These are phyloP conservation scores for Lophiostoma macrostomum DNA, from an alignment of 495 filamentous ascomycete species.

Conservation along the genomic window DNA sequence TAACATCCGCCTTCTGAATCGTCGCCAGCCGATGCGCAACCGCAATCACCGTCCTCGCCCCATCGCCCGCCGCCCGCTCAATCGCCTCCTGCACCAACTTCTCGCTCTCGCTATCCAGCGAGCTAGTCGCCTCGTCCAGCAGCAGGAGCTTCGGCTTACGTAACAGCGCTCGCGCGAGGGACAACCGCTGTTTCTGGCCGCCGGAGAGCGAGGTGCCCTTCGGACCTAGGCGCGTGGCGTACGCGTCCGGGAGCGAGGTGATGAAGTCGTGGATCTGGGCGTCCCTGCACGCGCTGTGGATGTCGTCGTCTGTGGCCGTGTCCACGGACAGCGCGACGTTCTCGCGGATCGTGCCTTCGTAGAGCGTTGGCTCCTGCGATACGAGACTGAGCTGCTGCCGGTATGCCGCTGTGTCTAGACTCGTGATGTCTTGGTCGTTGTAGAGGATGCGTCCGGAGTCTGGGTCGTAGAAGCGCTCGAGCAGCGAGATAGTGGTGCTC, in stretches of 20 bases:
- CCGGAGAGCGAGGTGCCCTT: conserved; percentile 78
- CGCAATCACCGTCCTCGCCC: conserved; percentile 31
- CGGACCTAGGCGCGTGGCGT: conserved; percentile 70
- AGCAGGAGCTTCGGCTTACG: conserved; percentile 69
- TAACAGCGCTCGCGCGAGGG: conserved; percentile 70
- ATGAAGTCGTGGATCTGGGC: conserved; percentile 40
- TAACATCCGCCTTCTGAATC: conserved; percentile 72
- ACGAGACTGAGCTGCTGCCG: conserved; percentile 31
- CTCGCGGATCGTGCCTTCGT: conserved; percentile 37
- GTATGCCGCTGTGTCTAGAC: conserved; percentile 27
- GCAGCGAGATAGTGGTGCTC: conserved; percentile 72
- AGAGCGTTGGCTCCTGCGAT: conserved; percentile 38
- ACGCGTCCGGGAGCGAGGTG: conserved; percentile 57
- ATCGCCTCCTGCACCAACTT: conserved; percentile 79
- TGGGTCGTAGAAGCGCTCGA: conserved; percentile 73
- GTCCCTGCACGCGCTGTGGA: conserved; percentile 32
- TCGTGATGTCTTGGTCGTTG: conserved; percentile 28
- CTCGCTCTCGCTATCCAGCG: conserved; percentile 77
- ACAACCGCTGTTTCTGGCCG: conserved; percentile 81
- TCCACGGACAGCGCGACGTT: conserved; percentile 35
- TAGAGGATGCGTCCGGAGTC: conserved; percentile 26
- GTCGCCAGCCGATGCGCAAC: conserved; percentile 37
- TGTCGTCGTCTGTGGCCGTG: conserved; percentile 27
- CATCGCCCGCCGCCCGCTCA: conserved; percentile 38
- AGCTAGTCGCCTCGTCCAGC: conserved; percentile 79